phyloP scores from a whole-genome alignment of 73 alveolate genomes.

The Uronychia binucleata region DNA sequence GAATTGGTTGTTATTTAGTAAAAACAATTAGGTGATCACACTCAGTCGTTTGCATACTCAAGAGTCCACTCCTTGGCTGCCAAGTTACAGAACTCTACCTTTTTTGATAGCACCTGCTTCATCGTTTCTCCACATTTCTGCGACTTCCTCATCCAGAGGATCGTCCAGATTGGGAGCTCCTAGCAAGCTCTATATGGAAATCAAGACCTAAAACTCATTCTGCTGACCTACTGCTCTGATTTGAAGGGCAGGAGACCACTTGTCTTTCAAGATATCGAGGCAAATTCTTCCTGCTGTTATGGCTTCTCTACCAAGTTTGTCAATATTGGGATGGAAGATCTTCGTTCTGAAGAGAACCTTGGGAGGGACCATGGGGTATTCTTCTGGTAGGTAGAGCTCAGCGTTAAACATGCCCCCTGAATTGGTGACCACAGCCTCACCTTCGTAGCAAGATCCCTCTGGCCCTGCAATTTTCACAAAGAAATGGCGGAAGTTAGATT shows the following conservation, averaged over 20 bases:
- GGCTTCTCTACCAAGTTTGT: conserved; percentile 89
- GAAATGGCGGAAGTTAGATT: conserved; percentile 88
- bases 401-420: conserved; percentile 78
- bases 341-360: conserved; percentile 90
- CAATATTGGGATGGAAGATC: conserved; percentile 95
- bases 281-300: too few species aligned
- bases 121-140: conserved; percentile 83
- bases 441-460: conserved; percentile 88
- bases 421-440: background rate
- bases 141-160: conserved; percentile 90
- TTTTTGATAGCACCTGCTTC: conserved; percentile 81
- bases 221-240: conserved; percentile 71
- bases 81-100: conserved; percentile 20
- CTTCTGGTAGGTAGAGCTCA: conserved; percentile 86
- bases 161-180: conserved; percentile 92
- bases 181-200: conserved; percentile 85
- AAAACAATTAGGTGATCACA: background rate
- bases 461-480: conserved; percentile 94
- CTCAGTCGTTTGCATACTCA: conserved; percentile 72
- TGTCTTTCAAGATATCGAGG: conserved; percentile 86
- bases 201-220: conserved; percentile 36
- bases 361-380: conserved; percentile 96
- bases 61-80: conserved; percentile 82
- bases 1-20: background rate
- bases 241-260: conserved; percentile 96